Evolutionary conservation across 2,329 filamentous ascomycete genomes (phyloP).

Genomic region (Triangularia setosa): DNA sequence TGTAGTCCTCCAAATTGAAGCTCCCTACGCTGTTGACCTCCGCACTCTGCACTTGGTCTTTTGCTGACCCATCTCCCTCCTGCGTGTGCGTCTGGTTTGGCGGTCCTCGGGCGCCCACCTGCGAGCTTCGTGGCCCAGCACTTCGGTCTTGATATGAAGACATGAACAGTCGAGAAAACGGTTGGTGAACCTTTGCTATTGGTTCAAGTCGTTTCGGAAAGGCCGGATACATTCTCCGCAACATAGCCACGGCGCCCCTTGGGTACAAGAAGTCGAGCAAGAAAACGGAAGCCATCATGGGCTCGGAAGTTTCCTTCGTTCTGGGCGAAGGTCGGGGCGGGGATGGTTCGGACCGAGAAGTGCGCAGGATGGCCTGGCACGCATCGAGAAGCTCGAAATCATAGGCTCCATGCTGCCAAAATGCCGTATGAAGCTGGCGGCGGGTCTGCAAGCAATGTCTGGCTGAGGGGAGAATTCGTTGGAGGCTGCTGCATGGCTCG

Average conservation of each 20-base stretch:
- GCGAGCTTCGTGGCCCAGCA: neutral
- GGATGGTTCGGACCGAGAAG: constrained; percentile 25
- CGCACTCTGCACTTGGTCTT: neutral
- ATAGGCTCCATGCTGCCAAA: constrained; percentile 53
- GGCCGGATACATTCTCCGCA: constrained; percentile 35
- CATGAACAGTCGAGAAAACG: constrained; percentile 25
- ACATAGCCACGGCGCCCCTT: constrained; percentile 39
- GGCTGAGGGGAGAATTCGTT: constrained; percentile 45
- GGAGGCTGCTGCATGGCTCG: constrained; percentile 52
- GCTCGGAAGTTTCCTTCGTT: constrained; percentile 26
- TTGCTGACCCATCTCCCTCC: neutral
- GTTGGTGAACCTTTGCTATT: constrained; percentile 14
- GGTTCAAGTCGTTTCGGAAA: constrained; percentile 21
- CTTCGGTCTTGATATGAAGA: constrained; percentile 23
- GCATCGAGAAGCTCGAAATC: constrained; percentile 45
- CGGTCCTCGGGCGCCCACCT: neutral
- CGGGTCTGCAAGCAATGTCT: constrained; percentile 36
- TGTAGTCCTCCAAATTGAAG: neutral
- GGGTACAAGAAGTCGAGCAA: constrained; percentile 57
- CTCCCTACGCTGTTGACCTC: neutral
- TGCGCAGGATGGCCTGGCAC: constrained; percentile 38
- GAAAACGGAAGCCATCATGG: constrained; percentile 44
- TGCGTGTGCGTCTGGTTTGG: neutral
- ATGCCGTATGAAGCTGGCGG: constrained; percentile 45
- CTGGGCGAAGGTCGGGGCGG: constrained; percentile 17